Base-by-base conservation (phyloP, 768 basidiomycete genomes). In the Termitomyces bulborhizus region DNA sequence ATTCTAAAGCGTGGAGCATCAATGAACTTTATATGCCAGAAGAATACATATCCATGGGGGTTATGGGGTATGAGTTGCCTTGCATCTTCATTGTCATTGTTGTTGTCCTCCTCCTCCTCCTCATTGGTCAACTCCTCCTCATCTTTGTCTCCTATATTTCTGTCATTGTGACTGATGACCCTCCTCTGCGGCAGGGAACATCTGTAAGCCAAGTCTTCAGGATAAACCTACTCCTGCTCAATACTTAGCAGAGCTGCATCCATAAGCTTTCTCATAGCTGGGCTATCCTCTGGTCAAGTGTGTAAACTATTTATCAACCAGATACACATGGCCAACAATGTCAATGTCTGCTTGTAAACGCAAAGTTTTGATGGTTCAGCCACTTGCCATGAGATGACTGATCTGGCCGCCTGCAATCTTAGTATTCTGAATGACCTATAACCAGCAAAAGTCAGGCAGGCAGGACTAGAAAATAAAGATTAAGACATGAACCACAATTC, bases 271-370 rank as follows among this genome's bases (percentile, higher is more conserved):
- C 61, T 47, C 1, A 48, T 26, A 5, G 61, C 57, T 5, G 58
- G 51, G 0, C 58, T 54, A 32, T 58, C 57, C 2, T 64, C 60
- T 2, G 58, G 60, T 8, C 62, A 46, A 40, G 62, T 46, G 53
- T 65, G 63, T 1, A 62, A 46, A 29, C 57, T 36, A 44, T 65
- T 65, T 0, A 53, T 31, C 0, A 62, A 44, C 60, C 62, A 65
- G 0, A 59, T 52, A 11, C 51, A 56, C 2, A 54, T 60, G 15
- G 55, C 60, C 0, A 58, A 59, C 12, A 64, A 47, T 1, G 49
- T 21, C 16, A 62, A 40, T 12, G 57, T 51, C 8, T 58, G 49
- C 1, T 13, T 18, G 15, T 29, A 0, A 9, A 52, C 18, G 21
- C 55, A 54, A 8, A 32, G 12, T 16, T 13, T 21, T 0, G 40